Evolutionary conservation across 768 basidiomycete genomes (phyloP), one percentile per base, ranked within the genome.

Genomic region (Leccinum rimulosum): DNA sequence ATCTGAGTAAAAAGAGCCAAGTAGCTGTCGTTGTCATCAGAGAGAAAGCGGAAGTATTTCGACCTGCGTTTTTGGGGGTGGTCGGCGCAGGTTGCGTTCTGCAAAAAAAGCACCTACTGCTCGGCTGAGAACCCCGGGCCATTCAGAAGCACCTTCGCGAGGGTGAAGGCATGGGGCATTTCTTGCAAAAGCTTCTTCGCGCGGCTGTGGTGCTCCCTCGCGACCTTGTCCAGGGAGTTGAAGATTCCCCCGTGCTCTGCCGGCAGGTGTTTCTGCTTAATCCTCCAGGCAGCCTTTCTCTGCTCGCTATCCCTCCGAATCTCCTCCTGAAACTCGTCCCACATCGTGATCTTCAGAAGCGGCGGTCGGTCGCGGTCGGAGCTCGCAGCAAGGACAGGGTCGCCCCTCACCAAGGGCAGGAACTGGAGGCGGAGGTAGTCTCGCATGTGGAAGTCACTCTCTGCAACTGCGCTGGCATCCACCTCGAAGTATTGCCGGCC

Each of bases 401-500:
- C 27, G 10, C 25, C 48, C 7, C 6, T 49, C 25, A 22, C 19
- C 14, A 8, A 19, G 14, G 25, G 25, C 27, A 27, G 14, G 48
- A 49, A 14, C 48, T 19, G 19, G 19, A 15, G 48, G 7, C 45
- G 33, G 22, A 53, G 52, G 38, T 54, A 40, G 4, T 15, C n/a
- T 3, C 25, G 52, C 4, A 54, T 9, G 12, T 40, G 15, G 14
- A 30, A 2, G 27, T 54, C 52, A 5, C 35, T 45, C 28, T 22
- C 40, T 19, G 30, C 7, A 6, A n/a, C 45, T 4, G 43, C 54
- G 2, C 1, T 15, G 2, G 45, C 4, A 28, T 57, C 56, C 36
- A 57, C 56, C 50, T 57, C 38, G 1, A 57, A 57, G 8, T 40
- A 57, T 7, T 33, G 28, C 14, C 19, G 56, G 27, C 50, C 50